Conservation (phyloP, 2,329 filamentous ascomycete genomes). For the Talaromyces sp. region DNA sequence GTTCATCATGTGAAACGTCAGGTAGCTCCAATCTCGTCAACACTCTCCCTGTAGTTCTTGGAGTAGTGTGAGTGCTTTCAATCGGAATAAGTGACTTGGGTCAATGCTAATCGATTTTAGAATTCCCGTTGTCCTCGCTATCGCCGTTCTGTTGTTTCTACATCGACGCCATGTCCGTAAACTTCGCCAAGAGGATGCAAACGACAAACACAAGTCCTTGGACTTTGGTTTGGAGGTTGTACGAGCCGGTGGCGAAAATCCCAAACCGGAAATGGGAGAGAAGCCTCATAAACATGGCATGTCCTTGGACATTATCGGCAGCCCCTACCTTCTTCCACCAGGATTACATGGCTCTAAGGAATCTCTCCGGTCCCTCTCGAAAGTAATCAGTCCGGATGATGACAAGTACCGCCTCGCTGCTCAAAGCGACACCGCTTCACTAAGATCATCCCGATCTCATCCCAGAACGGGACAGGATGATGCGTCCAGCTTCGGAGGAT, state of each 20-base stretch:
- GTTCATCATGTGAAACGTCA: conserved; percentile 57
- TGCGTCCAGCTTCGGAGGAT: conserved; percentile 53
- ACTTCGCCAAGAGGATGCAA: conserved; percentile 70
- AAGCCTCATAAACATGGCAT: conserved; percentile 54
- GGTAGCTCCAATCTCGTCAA: conserved; percentile 52
- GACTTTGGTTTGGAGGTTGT: conserved; percentile 78
- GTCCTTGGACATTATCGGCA: conserved; percentile 64
- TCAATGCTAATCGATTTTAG: conserved; percentile 47
- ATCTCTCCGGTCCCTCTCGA: conserved; percentile 80
- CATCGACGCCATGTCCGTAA: conserved; percentile 74
- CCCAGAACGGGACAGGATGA: conserved; percentile 43
- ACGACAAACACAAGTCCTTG: conserved; percentile 83
- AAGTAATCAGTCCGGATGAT: conserved; percentile 68
- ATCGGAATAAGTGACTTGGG: not conserved
- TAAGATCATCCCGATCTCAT: conserved; percentile 31
- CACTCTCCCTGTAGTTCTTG: conserved; percentile 65
- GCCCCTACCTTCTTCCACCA: conserved; percentile 87
- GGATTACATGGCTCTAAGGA: conserved; percentile 74
- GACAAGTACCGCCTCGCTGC: conserved; percentile 77
- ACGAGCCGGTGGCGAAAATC: conserved; percentile 28
- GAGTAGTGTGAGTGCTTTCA: conserved; percentile 61
- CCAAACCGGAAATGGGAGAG: conserved; percentile 55
- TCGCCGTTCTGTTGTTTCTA: conserved; percentile 68
- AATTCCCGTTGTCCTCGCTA: conserved; percentile 67
- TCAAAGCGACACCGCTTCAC: conserved; percentile 38